Evolutionary conservation across 148 eudicot genomes (phyloP), one percentile per base, ranked within the genome.

Genomic region (Vaccinium darrowii): DNA sequence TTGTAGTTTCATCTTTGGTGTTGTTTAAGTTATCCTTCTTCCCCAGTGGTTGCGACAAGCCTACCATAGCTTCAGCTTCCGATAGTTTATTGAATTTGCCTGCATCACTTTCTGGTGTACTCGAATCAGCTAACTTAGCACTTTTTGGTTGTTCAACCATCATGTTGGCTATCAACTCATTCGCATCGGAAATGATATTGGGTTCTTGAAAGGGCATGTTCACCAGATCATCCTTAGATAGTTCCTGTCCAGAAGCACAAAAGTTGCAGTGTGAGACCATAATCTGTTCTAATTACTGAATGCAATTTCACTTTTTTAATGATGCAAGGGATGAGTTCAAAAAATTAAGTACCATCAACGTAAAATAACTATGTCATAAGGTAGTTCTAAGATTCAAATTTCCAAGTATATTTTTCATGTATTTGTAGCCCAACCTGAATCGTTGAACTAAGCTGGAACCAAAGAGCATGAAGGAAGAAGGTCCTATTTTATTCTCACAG

Each of bases 241-340:
- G 53, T 62, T 81, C 76, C 84, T 81, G 56, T 81, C 23, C 58
- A 81, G 75, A 27, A 73, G 49, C 84, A 81, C 18, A 19, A 43
- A 33, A 12, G 75, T 81, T 23, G 43, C 58, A 81, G 71, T 25
- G n/a, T 50, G 33, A 65, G 76, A 7, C 75, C 43, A 4, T 65
- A 23, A 47, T 81, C 83, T 51, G n/a, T 39, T 33, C 47, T 0
- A 18, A 57, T 4, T 36, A 33, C 5, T 36, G 39, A 58, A 80
- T 33, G 23, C 50, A 39, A 6, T 39, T 33, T 11, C 13, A 8
- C 9, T 18, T 58, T 36, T 80, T 58, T 80, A 36, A 25, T 11
- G 30, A 62, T 47, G 23, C 43, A n/a, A 62, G 19, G 13, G 30
- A 51, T 13, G 14, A 10, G 10, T 9, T 39, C 47, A 21, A 43